phyloP scores from a whole-genome alignment of 371 early-diverging fungal genomes.

The Scutellospora calospora region DNA sequence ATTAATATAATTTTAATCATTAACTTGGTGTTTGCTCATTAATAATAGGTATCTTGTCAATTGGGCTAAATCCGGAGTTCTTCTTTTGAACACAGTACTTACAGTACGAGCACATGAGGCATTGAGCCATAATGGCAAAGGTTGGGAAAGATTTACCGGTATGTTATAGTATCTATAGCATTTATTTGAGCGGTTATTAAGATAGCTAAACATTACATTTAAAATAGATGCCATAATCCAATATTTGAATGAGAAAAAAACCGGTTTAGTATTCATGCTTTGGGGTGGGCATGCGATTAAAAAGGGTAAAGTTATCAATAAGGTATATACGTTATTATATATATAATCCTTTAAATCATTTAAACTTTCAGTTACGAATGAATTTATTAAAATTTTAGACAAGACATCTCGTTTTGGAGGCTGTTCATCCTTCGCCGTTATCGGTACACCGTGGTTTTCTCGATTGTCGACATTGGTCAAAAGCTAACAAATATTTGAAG shows the following conservation, averaged over 20 bases:
- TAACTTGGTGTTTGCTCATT: neutral
- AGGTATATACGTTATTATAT: conserved; percentile 53
- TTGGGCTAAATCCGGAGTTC: conserved; percentile 94
- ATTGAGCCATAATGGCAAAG: conserved; percentile 86
- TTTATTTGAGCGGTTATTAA: neutral
- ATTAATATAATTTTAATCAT: neutral
- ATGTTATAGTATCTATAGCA: conserved; percentile 18
- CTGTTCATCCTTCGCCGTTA: conserved; percentile 96
- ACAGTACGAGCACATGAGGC: conserved; percentile 90
- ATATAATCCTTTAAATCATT: conserved; percentile 41
- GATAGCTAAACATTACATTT: neutral
- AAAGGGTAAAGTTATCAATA: conserved; percentile 70
- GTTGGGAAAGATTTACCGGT: conserved; percentile 95
- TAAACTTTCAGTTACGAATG: neutral
- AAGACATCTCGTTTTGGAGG: conserved; percentile 86
- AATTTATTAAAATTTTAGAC: conserved; percentile 51
- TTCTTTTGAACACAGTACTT: conserved; percentile 93
- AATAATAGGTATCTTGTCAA: conserved; percentile 72
- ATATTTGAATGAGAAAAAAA: conserved; percentile 69
- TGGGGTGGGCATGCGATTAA: conserved; percentile 95
- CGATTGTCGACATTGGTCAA: conserved; percentile 88
- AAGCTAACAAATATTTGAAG: conserved; percentile 93
- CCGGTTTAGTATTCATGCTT: conserved; percentile 93
- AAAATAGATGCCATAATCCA: conserved; percentile 77
- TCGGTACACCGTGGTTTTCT: conserved; percentile 92